Conservation (phyloP, 306 rosid genomes). For the Psophocarpus tetragonolobus region DNA sequence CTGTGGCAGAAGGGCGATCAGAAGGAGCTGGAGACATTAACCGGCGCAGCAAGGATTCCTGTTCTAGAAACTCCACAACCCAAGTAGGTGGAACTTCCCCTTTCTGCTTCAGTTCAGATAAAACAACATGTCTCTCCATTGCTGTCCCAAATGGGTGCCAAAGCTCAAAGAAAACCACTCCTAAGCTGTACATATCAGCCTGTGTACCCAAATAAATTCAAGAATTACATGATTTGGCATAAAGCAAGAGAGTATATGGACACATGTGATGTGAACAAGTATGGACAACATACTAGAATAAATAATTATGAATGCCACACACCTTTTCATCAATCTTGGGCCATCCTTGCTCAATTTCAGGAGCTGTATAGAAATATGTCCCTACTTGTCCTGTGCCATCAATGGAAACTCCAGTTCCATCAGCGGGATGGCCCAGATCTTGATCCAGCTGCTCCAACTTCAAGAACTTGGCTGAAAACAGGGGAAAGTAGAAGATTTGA, state of each 20-base stretch:
- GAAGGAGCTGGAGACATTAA: slow-evolving; percentile 91
- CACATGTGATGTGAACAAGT: slow-evolving; percentile 15
- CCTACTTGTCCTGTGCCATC: slow-evolving; percentile 99
- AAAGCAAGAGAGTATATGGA: slow-evolving; percentile 22
- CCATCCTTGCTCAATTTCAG: slow-evolving; percentile 99
- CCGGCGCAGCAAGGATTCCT: slow-evolving; percentile 61
- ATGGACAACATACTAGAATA: neutral
- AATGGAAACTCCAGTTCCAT: slow-evolving; percentile 72
- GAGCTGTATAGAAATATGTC: slow-evolving; percentile 94
- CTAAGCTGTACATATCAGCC: slow-evolving; percentile 99
- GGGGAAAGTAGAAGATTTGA: slow-evolving; percentile 7
- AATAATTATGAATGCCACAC: slow-evolving; percentile 8
- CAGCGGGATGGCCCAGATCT: slow-evolving; percentile 64
- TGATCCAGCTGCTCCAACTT: slow-evolving; percentile 96
- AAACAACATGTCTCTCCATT: slow-evolving; percentile 83
- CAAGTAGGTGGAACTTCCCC: slow-evolving; percentile 74
- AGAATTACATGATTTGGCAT: slow-evolving; percentile 34
- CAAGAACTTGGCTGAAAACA: slow-evolving; percentile 85
- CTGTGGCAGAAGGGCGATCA: slow-evolving; percentile 90
- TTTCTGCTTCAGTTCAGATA: slow-evolving; percentile 80
- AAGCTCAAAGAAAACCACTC: slow-evolving; percentile 93
- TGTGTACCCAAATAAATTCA: slow-evolving; percentile 50
- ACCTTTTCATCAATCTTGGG: slow-evolving; percentile 99
- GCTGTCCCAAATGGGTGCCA: slow-evolving; percentile 98
- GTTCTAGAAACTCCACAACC: slow-evolving; percentile 84